Evolutionary conservation across 257 asterid species (phyloP), one percentile per base, ranked within the genome.

Genomic region (Verbascum thapsus): DNA sequence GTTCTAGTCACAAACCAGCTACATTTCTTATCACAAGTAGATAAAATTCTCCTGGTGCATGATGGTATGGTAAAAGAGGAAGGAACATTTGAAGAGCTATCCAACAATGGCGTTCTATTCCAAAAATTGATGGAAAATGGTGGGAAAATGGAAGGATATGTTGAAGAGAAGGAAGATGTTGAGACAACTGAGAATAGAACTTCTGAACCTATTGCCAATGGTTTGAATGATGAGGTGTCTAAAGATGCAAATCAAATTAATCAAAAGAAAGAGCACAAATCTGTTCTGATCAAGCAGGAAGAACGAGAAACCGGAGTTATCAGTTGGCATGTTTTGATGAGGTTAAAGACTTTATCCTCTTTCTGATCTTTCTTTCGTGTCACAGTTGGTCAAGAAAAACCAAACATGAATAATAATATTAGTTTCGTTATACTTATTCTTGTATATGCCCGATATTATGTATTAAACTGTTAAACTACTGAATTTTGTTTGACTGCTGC

Each of bases 261-360:
- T 52, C 60, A 79, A 61, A 85, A 75, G 80, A 84, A 81, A 71
- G 88, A 80, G 78, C 88, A 87, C 61, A 94, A 87, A 75, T 85
- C 96, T 58, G 48, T 94, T 72, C 91, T 94, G 51, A 90, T 94
- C 70, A 94, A 94, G 86, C 95, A 94, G 81, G 97, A 94, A 84
- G 99, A 94, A 74, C 82, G 99, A 48, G 97, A 90, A 81, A 94
- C 97, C 26, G 99, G 99, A 10, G 97, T 94, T 53, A 90, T 94
- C 74, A 94, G 97, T 79, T 73, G 78, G 80, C 73, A 82, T 70
- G 99, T 94, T 59, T 73, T 94, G 75, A 72, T 61, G 80, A 87
- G 98, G 98, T 90, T n/a, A n/a, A n/a, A 11, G 53, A 58, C 15
- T 66, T 63, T 44, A 1, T 26, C 5, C 32, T 26, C 32, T 26